Conservation (phyloP, 495 filamentous ascomycete genomes). For the Pseudotulostoma volvatum region DNA sequence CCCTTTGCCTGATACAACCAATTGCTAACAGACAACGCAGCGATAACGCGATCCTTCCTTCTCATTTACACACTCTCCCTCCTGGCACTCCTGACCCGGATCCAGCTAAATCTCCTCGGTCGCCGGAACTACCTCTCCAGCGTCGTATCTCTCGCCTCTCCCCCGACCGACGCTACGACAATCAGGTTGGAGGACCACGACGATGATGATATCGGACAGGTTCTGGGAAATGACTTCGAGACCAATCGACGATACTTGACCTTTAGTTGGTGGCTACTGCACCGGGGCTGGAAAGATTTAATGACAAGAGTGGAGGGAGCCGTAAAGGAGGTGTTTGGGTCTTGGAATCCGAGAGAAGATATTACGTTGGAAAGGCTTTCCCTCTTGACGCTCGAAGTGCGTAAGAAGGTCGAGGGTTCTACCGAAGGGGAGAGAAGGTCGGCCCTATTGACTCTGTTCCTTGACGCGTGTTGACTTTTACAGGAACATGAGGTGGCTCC, state of each 20-base stretch:
- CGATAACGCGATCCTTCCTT: constrained; percentile 79
- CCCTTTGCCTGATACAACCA: too few species aligned
- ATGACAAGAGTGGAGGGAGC: constrained; percentile 61
- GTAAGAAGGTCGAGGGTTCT: constrained; percentile 68
- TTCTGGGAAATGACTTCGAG: constrained; percentile 80
- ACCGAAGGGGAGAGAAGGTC: constrained; percentile 48
- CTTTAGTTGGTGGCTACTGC: constrained; percentile 95
- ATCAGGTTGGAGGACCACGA: constrained; percentile 85
- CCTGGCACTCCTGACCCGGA: constrained; percentile 78
- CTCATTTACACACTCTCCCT: constrained; percentile 82
- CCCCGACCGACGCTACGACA: constrained; percentile 35
- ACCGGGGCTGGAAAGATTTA: constrained; percentile 72
- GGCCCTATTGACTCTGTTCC: constrained; percentile 8
- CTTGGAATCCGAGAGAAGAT: constrained; percentile 74
- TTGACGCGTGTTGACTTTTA: constrained; percentile 4
- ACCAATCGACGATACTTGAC: constrained; percentile 87
- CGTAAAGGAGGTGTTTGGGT: constrained; percentile 73
- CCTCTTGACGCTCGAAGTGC: constrained; percentile 58
- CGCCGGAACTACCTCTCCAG: constrained; percentile 87
- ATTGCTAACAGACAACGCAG: too few species aligned
- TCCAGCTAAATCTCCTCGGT: constrained; percentile 94
- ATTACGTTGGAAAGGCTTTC: constrained; percentile 64
- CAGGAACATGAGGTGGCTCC: constrained; percentile 52
- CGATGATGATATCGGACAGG: constrained; percentile 63
- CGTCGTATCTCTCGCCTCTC: constrained; percentile 74